Evolutionary conservation across 306 rosid genomes (phyloP).

Genomic region (Pterocarpus santalinus): DNA sequence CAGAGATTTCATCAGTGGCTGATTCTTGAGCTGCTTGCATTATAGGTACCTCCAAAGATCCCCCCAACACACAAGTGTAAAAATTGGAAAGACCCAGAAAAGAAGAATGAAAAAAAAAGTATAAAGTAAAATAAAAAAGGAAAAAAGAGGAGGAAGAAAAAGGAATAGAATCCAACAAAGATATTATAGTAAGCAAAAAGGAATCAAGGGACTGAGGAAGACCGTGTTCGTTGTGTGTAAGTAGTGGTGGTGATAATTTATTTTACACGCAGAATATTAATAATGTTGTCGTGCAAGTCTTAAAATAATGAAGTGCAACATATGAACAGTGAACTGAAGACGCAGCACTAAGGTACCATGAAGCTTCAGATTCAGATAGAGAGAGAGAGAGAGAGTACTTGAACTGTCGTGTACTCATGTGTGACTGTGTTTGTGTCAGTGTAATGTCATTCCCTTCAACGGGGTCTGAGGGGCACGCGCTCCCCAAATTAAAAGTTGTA

Average conservation of each 20-base stretch:
- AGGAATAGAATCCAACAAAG: conserved; percentile 29
- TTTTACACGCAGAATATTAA: not conserved
- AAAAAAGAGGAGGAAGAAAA: not conserved
- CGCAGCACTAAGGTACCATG: not conserved
- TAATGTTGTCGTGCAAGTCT: not conserved
- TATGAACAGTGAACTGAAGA: not conserved
- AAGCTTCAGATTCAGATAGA: not conserved
- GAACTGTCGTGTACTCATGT: not conserved
- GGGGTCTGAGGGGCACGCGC: too few species aligned
- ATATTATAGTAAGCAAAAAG: conserved; percentile 11
- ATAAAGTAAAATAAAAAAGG: not conserved
- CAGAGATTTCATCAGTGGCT: conserved; percentile 36
- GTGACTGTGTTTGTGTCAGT: not conserved
- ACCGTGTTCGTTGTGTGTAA: not conserved
- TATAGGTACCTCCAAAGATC: conserved; percentile 40
- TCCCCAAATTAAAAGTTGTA: too few species aligned
- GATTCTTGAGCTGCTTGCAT: conserved; percentile 68
- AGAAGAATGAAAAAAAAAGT: not conserved
- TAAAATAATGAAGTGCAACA: not conserved
- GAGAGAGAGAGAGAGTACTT: not conserved
- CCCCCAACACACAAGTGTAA: conserved; percentile 8
- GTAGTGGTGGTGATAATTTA: not conserved
- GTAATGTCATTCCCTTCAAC: not conserved
- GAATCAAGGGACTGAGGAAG: conserved; percentile 2
- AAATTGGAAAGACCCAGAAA: conserved; percentile 7